Evolutionary conservation across 345 rosid genomes (phyloP).

Genomic region (Rhodomyrtus tomentosa): DNA sequence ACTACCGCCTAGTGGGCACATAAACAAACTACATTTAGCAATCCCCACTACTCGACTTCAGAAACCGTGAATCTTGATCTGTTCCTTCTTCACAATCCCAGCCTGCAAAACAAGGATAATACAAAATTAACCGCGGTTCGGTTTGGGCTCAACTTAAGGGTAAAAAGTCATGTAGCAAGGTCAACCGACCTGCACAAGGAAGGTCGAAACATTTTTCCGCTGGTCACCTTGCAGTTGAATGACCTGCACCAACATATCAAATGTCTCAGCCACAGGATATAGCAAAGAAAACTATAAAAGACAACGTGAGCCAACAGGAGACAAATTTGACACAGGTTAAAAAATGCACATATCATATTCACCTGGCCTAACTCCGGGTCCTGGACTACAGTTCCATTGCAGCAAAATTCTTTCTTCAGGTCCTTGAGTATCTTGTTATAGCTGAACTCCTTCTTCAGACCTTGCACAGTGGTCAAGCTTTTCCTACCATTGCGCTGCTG

Average conservation of each 20-base stretch:
- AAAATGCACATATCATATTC: background rate
- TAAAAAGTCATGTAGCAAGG: background rate
- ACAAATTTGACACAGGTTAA: background rate
- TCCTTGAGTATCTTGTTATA: conserved; percentile 79
- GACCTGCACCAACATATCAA: conserved; percentile 22
- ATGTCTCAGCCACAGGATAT: background rate
- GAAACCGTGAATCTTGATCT: conserved; percentile 80
- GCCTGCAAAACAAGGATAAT: conserved; percentile 27
- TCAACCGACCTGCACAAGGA: conserved; percentile 49
- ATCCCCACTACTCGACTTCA: conserved; percentile 5
- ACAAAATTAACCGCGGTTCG: background rate
- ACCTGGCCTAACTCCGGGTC: conserved; percentile 86
- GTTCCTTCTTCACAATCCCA: conserved; percentile 74
- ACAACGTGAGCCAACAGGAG: background rate
- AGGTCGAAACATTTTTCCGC: conserved; percentile 67
- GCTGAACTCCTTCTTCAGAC: conserved; percentile 72
- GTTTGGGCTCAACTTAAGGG: background rate
- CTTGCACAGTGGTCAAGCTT: conserved; percentile 74
- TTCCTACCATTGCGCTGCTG: conserved; percentile 82
- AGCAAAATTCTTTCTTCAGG: conserved; percentile 65
- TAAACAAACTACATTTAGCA: background rate
- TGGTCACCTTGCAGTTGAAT: conserved; percentile 89
- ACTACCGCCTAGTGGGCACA: background rate
- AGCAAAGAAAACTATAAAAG: background rate
- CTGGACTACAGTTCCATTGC: conserved; percentile 79